Base-by-base conservation (phyloP, 805 yeast genomes). In the Candida jianshihensis region DNA sequence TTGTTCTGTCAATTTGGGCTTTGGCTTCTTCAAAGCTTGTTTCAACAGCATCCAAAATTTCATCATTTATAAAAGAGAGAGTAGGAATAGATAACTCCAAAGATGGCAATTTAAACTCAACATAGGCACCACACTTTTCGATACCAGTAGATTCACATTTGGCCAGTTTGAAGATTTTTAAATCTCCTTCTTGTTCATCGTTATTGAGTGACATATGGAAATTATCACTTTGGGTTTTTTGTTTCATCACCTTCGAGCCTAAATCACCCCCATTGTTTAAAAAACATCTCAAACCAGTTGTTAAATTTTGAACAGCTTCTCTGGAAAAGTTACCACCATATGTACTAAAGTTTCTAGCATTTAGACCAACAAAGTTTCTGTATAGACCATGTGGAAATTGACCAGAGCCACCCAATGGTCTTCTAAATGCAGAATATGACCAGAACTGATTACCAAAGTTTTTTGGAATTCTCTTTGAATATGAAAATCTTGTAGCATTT, bases 301-400 rank as follows among this genome's bases (percentile, higher is more conserved):
- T 73, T 55, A 81, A 60, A 48, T 70, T 76, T 41, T 63, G 63
- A 19, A 75, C 79, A 38, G 80, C 84, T 46, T 78, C 79, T 36
- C 69, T 71, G 3, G 79, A 61, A 12, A 57, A 48, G 13, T 53
- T 53, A 5, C 56, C 54, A 7, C 68, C 63, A 41, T 53, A 63
- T 1, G 65, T 57, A 10, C 66, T 57, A 37, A 59, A 67, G 50
- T 58, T 57, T 49, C 72, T 54, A 1, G 62, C 53, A 31, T 59
- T 60, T 18, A 62, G 59, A 31, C 51, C 49, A 6, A 55, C 48
- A 39, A 66, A 66, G 39, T 61, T 53, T 20, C 55, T 49, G 37
- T 64, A 66, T 17, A 65, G 44, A 3, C 59, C 51, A 18, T 47
- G 43, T 8, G 60, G 60, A 29, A 55, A 56, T 2, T 44, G 37